Evolutionary conservation across 1,139 yeast genomes (phyloP), one percentile per base, ranked within the genome.

Genomic region (Scheffersomyces titani): DNA sequence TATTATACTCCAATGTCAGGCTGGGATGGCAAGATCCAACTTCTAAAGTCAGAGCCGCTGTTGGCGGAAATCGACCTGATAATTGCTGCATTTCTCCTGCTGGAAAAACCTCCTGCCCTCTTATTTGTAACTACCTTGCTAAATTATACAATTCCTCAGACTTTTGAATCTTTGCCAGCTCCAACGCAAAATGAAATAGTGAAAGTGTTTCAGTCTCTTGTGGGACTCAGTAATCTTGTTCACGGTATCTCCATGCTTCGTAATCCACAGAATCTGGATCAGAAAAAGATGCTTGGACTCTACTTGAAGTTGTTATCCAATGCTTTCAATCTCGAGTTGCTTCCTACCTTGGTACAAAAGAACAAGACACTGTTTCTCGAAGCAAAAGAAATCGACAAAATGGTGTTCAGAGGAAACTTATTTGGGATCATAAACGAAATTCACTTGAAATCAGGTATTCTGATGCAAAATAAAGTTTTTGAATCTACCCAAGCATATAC

Each of bases 351-450:
- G 48, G 52, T 66, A 24, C 22, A 45, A 49, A 6, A n/a, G 21
- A 21, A 57, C 21, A 24, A 7, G 36, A 36, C 36, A 7, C 55
- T 53, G 1, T 55, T 56, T 3, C 21, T 66, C 6, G 71, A 72
- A 51, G 51, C 62, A 6, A 72, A 68, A 53, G 83, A 78, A 56
- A 59, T 77, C 13, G 80, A 78, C 54, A 76, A 74, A 55, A 61
- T 78, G 7, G 19, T 80, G 5, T 78, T 74, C 60, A 75, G 69
- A 54, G 83, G 83, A 0, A 68, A 64, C 52, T 55, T 65, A 4
- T 72, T 70, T 52, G 56, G 75, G 0, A 54, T 68, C 5, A 63
- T 70, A 7, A 70, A 69, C 50, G 80, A 78, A 57, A 61, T 61
- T 0, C 55, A 52, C 21, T 40, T 57, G 36, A 55, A 54, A 20